These are phyloP conservation scores for Penicillium sp. DNA, from an alignment of 2,329 filamentous ascomycete genomes.

Conservation along the genomic window DNA sequence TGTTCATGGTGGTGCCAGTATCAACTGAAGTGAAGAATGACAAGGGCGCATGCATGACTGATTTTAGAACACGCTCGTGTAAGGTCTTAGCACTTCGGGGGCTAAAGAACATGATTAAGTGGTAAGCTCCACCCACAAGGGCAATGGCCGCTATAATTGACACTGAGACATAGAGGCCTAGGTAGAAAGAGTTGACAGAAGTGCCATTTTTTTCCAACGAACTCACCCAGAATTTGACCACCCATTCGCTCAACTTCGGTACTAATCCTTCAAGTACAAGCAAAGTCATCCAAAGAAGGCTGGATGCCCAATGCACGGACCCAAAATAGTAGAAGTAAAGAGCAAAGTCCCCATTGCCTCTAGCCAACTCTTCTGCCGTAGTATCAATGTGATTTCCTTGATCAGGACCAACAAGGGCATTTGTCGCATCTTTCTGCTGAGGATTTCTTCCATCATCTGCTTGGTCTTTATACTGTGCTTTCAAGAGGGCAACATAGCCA, in stretches of 20 bases:
- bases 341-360: not conserved
- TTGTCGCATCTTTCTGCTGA: not conserved
- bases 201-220: not conserved
- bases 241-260: not conserved
- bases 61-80: not conserved
- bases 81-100: not conserved
- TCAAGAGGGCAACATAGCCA: constrained; percentile 1
- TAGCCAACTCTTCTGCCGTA: not conserved
- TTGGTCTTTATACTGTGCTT: not conserved
- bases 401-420: not conserved
- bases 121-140: not conserved
- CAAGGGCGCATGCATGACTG: constrained; percentile 2
- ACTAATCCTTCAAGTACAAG: not conserved
- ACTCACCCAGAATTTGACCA: not conserved
- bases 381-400: not conserved
- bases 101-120: not conserved
- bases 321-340: constrained; percentile 1
- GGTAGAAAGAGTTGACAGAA: not conserved
- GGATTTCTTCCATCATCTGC: not conserved
- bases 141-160: not conserved
- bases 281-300: not conserved
- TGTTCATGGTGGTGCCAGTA: constrained; percentile 1
- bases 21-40: constrained; percentile 1
- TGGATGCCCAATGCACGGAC: not conserved
- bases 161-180: not conserved